These are phyloP conservation scores for Zygosaccharomyces kombuchaensis DNA, from an alignment of 805 yeast species.

Conservation along the genomic window DNA sequence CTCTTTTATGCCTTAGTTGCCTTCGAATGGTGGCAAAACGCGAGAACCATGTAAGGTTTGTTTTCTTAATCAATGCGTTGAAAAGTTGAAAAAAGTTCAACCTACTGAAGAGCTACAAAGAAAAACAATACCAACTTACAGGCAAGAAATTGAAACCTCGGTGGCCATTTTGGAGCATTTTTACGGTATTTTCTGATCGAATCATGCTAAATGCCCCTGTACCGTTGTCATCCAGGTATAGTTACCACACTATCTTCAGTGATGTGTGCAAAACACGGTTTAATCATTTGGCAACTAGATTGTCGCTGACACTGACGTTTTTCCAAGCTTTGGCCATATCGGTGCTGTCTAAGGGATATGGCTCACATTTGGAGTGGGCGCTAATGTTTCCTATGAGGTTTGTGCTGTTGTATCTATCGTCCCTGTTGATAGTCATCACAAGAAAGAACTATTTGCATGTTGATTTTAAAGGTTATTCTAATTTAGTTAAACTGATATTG, in stretches of 20 bases:
- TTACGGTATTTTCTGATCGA: background rate
- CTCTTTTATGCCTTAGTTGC: background rate
- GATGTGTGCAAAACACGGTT: constrained; percentile 41
- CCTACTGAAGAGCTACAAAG: constrained; percentile 6
- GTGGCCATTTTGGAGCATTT: background rate
- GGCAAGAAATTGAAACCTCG: background rate
- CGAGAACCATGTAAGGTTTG: constrained; percentile 1
- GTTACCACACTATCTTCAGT: constrained; percentile 38
- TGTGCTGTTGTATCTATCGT: constrained; percentile 27
- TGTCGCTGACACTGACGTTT: constrained; percentile 33
- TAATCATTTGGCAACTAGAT: constrained; percentile 37
- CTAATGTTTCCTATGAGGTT: constrained; percentile 30
- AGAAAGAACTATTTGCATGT: constrained; percentile 42
- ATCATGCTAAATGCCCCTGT: constrained; percentile 15
- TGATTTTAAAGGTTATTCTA: constrained; percentile 30
- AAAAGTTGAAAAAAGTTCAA: constrained; percentile 10
- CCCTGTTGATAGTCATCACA: constrained; percentile 36
- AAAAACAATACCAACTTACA: background rate
- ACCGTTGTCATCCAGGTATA: constrained; percentile 26
- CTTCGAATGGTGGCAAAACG: constrained; percentile 8
- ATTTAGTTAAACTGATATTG: constrained; percentile 18
- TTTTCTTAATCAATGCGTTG: background rate
- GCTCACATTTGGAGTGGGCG: constrained; percentile 24
- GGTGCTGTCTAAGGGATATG: constrained; percentile 17
- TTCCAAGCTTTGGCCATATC: constrained; percentile 26